A percentile compares a stretch with the other conserved stretches of the same genome.
phyloP scores from a whole-genome alignment of 2,329 filamentous ascomycete genomes.

The Thielaviopsis euricoi region DNA sequence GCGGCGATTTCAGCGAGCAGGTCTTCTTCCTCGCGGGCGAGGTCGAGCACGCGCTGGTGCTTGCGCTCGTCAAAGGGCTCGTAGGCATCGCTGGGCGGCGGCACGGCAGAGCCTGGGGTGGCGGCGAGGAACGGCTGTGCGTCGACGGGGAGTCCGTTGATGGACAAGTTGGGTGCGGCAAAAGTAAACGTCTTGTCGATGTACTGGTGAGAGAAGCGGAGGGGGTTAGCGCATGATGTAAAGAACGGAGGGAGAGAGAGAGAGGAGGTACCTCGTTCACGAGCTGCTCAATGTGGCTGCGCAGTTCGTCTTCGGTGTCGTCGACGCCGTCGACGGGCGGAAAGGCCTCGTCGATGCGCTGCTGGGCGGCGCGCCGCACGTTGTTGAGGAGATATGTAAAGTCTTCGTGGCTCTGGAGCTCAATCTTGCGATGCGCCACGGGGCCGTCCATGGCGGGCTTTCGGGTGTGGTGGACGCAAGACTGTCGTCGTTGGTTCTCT shows the following conservation, averaged over 20 bases:
- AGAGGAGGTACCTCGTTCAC: constrained; percentile 34
- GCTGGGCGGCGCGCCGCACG: constrained; percentile 49
- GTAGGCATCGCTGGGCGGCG: constrained; percentile 27
- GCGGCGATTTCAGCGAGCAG: constrained; percentile 46
- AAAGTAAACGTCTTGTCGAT: constrained; percentile 43
- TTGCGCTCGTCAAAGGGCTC: constrained; percentile 45
- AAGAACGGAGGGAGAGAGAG: too few relatives aligned
- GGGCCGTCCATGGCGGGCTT: constrained; percentile 19
- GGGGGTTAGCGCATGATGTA: too few relatives aligned
- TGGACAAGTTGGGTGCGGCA: constrained; percentile 41
- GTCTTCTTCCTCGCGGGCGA: constrained; percentile 46
- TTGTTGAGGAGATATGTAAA: constrained; percentile 53
- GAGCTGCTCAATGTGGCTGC: constrained; percentile 40
- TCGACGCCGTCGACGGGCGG: constrained; percentile 34
- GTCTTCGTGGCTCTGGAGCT: constrained; percentile 62
- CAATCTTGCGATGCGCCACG: constrained; percentile 52
- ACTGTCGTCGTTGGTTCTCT: too few relatives aligned
- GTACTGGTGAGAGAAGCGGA: constrained; percentile 27
- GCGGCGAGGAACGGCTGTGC: constrained; percentile 23
- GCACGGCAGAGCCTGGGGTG: constrained; percentile 15
- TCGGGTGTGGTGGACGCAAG: too few relatives aligned
- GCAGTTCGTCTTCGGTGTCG: constrained; percentile 36
- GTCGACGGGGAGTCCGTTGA: constrained; percentile 41
- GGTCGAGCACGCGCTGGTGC: constrained; percentile 40
- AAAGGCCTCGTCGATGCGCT: constrained; percentile 51